Base-by-base conservation (phyloP, 208 protist genomes). In the Acanthamoeba triangularis region DNA sequence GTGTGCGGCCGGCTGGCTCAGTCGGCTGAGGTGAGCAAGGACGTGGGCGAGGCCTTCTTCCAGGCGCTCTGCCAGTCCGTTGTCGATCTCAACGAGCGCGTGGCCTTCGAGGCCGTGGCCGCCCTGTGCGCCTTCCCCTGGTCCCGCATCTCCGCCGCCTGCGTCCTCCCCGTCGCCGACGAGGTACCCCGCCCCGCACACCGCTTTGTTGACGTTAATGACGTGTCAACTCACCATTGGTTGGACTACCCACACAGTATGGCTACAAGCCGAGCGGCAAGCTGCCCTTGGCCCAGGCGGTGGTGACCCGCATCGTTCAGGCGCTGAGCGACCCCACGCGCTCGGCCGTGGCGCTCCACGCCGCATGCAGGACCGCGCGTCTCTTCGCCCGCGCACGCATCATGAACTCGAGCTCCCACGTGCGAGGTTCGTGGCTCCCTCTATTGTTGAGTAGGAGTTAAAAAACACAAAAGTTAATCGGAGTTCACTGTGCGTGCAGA, bases 21-120 rank as follows among this genome's bases (percentile, higher is more conserved):
- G 63, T 47, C 37, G 16, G 8, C 85, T 10, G 54, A 67, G 2
- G 23, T 92, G 2, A 47, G n/a, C 54, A 37, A 52, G 28, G 85
- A 92, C 10, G 25, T 35, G 28, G 35, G 41, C 63, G 59, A 74
- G 14, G 85, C 63, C 44, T 92, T 59, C 63, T 92, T 76, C 44
- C 85, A 92, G 63, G 85, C 85, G 23, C 85, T 92, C 7, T 92
- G 85, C 41, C 85, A 92, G 44, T 37, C 85, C 0, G 85, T 92
- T 28, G 33, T 74, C 41, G 85, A 92, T 28, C 16, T 74, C 33
- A 92, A 92, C 85, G 85, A 92, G 85, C 85, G 85, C 20, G 59
- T 92, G 14, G 85, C 85, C 1, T 92, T 92, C n/a, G 85, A 92
- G 61, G 85, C 85, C 28, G 41, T 92, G 37, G 59, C 85, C 13